Evolutionary conservation across 768 basidiomycete species (phyloP).

Genomic region (Podaxis sp.): DNA sequence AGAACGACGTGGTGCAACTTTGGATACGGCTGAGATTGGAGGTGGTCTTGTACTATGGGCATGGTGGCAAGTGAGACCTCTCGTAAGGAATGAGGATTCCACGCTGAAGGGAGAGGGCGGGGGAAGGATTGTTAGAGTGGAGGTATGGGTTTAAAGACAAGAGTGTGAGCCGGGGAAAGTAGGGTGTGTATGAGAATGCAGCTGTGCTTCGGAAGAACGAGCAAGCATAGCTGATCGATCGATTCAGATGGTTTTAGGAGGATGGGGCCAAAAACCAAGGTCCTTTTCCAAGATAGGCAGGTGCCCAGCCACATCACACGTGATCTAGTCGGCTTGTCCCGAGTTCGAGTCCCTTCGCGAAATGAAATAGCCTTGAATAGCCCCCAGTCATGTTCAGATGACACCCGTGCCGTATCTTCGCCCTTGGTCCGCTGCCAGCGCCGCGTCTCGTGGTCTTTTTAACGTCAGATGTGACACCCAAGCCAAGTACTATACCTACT

Average conservation of each 20-base stretch:
- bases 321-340: slow-evolving; percentile 3
- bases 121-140: slow-evolving; percentile 15
- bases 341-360: slow-evolving; percentile 10
- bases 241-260: slow-evolving; percentile 29
- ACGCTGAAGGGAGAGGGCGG: slow-evolving; percentile 17
- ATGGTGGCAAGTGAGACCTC: slow-evolving; percentile 25
- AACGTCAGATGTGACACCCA: not conserved
- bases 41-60: slow-evolving; percentile 27
- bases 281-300: slow-evolving; percentile 32
- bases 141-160: slow-evolving; percentile 23
- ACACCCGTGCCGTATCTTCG: slow-evolving; percentile 6
- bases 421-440: slow-evolving; percentile 2
- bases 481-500: not conserved
- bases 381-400: not conserved
- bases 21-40: slow-evolving; percentile 24
- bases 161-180: slow-evolving; percentile 22
- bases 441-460: not conserved
- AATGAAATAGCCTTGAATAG: slow-evolving; percentile 11
- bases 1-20: slow-evolving; percentile 54
- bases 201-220: slow-evolving; percentile 23
- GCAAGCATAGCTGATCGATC: slow-evolving; percentile 34
- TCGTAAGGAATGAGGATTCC: slow-evolving; percentile 15
- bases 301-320: slow-evolving; percentile 15
- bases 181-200: slow-evolving; percentile 17
- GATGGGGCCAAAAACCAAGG: slow-evolving; percentile 27